phyloP scores from a whole-genome alignment of 164 flowering plant genomes.

The Brasenia schreberi region DNA sequence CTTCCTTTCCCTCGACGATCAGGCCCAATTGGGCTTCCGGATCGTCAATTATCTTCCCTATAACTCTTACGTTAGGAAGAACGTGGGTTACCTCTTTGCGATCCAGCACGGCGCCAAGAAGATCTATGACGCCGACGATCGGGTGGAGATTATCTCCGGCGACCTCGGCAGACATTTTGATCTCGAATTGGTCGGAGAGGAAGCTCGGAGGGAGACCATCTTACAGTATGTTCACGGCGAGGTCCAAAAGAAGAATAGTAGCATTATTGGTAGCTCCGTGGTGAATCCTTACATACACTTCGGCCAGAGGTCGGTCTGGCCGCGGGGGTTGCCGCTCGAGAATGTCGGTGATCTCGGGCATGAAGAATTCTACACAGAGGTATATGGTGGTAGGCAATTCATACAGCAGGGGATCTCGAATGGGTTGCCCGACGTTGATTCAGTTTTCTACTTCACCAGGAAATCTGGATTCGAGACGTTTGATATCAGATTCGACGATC shows the following conservation, averaged over 20 bases:
- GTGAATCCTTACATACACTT: constrained; percentile 93
- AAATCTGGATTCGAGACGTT: constrained; percentile 69
- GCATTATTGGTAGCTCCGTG: constrained; percentile 19
- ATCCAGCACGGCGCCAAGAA: constrained; percentile 94
- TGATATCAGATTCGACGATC: constrained; percentile 77
- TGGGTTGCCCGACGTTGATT: constrained; percentile 97
- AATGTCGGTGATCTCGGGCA: constrained; percentile 79
- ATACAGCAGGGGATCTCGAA: constrained; percentile 94
- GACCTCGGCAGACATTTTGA: constrained; percentile 91
- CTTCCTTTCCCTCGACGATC: constrained; percentile 67
- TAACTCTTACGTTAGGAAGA: constrained; percentile 79
- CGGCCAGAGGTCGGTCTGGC: constrained; percentile 98
- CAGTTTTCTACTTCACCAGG: constrained; percentile 90
- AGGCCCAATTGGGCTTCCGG: constrained; percentile 65
- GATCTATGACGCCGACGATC: constrained; percentile 85
- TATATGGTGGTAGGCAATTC: constrained; percentile 83
- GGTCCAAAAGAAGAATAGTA: constrained; percentile 29
- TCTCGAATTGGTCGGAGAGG: constrained; percentile 72
- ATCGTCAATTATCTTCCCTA: constrained; percentile 69
- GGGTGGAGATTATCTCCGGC: constrained; percentile 69
- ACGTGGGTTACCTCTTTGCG: constrained; percentile 83
- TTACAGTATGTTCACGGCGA: constrained; percentile 84
- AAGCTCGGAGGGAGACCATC: constrained; percentile 57
- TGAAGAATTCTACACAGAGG: constrained; percentile 86
- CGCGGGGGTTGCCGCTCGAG: constrained; percentile 90